Percentiles rank a stretch among this genome's conserved stretches.
Conservation (phyloP, 331 rosid species). For the Malus hybrid region DNA sequence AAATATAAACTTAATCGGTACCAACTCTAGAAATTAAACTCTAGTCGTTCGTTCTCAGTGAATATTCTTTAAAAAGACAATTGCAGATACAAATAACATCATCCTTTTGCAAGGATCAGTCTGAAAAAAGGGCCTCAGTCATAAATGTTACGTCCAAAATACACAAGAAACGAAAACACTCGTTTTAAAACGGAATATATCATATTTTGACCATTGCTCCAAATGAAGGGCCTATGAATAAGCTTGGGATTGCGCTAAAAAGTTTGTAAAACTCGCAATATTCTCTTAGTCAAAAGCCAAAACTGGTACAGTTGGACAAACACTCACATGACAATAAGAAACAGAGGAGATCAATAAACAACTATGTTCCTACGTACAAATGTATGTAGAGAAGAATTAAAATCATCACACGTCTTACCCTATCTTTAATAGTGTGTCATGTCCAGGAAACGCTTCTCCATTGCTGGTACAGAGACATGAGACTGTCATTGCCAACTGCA, state of each 20-base stretch:
- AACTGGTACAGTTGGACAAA: background rate
- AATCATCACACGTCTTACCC: conserved; percentile 53
- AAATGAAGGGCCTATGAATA: too few species aligned
- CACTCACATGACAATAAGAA: background rate
- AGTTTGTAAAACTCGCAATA: background rate
- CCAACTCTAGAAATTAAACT: background rate
- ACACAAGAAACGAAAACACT: background rate
- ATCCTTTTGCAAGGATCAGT: background rate
- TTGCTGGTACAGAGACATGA: conserved; percentile 71
- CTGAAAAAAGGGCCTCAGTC: background rate
- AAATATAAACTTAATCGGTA: background rate
- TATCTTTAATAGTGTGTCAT: conserved; percentile 67
- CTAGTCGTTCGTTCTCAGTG: background rate
- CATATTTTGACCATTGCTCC: too few species aligned
- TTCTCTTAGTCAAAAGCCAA: background rate
- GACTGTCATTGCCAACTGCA: conserved; percentile 69
- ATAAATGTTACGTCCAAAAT: background rate
- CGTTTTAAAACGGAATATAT: too few species aligned
- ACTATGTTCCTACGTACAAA: background rate
- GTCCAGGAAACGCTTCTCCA: conserved; percentile 77
- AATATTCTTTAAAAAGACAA: background rate
- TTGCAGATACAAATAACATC: background rate
- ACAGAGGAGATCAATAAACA: background rate
- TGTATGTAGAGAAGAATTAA: background rate
- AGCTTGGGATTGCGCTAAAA: too few species aligned